These are phyloP conservation scores for Berkeleyomyces basicola DNA, from an alignment of 2,329 filamentous ascomycete species.

Conservation along the genomic window DNA sequence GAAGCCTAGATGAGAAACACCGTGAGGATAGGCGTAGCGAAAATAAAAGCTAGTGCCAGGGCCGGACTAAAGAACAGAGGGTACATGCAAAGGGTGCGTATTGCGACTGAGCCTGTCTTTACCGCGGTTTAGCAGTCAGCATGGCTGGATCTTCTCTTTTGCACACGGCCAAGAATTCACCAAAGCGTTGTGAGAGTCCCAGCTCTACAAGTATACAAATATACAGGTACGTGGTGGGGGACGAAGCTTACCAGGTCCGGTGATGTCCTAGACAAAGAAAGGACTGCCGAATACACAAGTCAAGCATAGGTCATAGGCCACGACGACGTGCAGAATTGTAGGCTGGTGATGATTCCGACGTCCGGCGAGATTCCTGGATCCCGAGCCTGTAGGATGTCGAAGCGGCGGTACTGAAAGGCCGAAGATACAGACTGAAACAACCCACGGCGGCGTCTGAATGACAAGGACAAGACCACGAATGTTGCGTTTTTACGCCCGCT, in stretches of 20 bases:
- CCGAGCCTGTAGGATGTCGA: too few species aligned
- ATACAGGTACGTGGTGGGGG: neutral
- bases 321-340: too few species aligned
- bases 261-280: neutral
- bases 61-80: neutral
- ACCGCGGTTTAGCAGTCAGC: neutral
- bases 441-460: too few species aligned
- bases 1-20: neutral
- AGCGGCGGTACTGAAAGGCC: too few species aligned
- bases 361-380: too few species aligned
- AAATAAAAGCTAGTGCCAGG: neutral
- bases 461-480: neutral
- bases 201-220: neutral
- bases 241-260: neutral
- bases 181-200: neutral
- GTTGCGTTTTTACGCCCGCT: constrained; percentile 9
- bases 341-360: too few species aligned
- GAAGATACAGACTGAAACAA: too few species aligned
- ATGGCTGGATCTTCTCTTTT: neutral
- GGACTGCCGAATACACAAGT: too few species aligned
- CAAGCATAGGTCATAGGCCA: too few species aligned
- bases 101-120: neutral
- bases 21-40: neutral
- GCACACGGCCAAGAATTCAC: neutral
- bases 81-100: neutral